phyloP scores from a whole-genome alignment of 306 rosid species.

The Malus sieversii region DNA sequence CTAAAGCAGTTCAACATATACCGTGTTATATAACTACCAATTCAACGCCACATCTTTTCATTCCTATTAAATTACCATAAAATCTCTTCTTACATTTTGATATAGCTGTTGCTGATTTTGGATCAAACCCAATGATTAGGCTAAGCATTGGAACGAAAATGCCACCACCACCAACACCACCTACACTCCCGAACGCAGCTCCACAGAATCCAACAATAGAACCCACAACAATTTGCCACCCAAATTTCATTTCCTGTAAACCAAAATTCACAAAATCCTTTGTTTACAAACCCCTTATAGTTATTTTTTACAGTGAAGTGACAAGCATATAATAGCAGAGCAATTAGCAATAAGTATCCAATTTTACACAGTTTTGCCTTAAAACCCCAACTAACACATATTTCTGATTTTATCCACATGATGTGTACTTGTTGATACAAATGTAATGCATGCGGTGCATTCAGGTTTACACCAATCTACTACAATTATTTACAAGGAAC shows the following conservation, averaged over 20 bases:
- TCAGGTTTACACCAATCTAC: background rate
- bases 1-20: background rate
- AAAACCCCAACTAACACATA: background rate
- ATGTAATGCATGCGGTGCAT: background rate
- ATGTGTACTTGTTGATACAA: background rate
- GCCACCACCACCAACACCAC: constrained; percentile 99
- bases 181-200: constrained; percentile 93
- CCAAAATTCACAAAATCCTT: background rate
- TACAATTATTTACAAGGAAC: background rate
- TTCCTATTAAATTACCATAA: background rate
- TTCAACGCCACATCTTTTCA: background rate
- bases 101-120: constrained; percentile 88
- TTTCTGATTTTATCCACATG: background rate
- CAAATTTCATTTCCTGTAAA: constrained; percentile 72
- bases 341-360: background rate
- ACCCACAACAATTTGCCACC: constrained; percentile 73
- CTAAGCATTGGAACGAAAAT: constrained; percentile 95
- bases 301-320: background rate
- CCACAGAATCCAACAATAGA: constrained; percentile 70
- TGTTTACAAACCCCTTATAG: background rate
- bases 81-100: constrained; percentile 67
- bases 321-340: background rate
- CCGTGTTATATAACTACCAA: background rate
- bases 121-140: constrained; percentile 79
- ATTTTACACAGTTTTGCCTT: background rate